These are phyloP conservation scores for Fusarium nanum DNA, from an alignment of 2,329 filamentous ascomycete genomes.

Conservation along the genomic window DNA sequence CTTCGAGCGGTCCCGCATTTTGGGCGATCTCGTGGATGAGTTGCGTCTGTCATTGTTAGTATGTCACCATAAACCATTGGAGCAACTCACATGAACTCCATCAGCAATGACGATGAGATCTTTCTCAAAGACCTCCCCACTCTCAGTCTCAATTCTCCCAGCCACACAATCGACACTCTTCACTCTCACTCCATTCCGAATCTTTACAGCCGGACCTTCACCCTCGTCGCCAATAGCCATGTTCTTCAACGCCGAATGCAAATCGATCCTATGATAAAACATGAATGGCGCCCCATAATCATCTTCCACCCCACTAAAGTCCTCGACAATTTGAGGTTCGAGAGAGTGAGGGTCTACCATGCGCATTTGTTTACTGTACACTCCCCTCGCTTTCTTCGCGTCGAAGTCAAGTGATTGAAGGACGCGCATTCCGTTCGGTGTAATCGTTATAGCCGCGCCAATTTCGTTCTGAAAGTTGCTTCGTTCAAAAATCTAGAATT, in stretches of 20 bases:
- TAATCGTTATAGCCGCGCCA: not conserved
- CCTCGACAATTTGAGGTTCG: not conserved
- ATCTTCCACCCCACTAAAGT: not conserved
- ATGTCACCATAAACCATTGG: too few relatives aligned
- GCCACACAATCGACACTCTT: not conserved
- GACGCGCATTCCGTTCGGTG: not conserved
- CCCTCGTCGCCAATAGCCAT: not conserved
- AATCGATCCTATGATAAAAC: not conserved
- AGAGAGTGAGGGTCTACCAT: slow-evolving; percentile 1
- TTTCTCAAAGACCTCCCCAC: not conserved
- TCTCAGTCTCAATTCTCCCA: fast-evolving
- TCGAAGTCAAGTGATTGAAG: not conserved
- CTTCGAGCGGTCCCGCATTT: fast-evolving
- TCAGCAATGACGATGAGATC: not conserved
- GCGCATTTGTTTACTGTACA: slow-evolving; percentile 2
- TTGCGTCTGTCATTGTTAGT: not conserved
- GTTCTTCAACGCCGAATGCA: not conserved
- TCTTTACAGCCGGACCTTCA: not conserved
- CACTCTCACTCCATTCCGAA: not conserved
- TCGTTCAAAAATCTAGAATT: not conserved
- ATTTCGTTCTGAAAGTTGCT: slow-evolving; percentile 7
- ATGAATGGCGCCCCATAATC: not conserved
- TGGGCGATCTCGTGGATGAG: not conserved
- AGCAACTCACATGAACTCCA: not conserved
- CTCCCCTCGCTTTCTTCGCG: not conserved